Base-by-base conservation (phyloP, 2,329 filamentous ascomycete genomes). In the Fusarium anthophilum region DNA sequence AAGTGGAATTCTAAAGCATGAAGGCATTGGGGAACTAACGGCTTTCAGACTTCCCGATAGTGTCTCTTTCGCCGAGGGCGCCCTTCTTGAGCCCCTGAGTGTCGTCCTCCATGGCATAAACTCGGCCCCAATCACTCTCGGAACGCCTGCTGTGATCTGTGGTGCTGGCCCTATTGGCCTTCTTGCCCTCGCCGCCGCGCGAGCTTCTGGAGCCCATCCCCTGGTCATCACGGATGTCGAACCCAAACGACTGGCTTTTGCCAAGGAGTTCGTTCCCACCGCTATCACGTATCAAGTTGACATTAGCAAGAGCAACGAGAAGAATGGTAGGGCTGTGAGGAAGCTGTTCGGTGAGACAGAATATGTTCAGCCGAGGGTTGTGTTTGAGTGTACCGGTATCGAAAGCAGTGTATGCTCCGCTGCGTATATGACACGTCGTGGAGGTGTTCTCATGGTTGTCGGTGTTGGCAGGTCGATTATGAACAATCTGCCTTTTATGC, bases 401-500 rank as follows among this genome's bases (percentile, higher is more conserved):
- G 90, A 93, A 80, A 90, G 86, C 75, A 91, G 89, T 75, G 84
- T 92, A 14, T 83, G 86, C 68, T 91, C 89, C 8, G 90, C 89
- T 3, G 86, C 86, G 11, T 92, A 86, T 69, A 84, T 86, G 14
- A 89, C 86, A 10, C 83, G 90, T 24, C 83, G 89, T 61, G 90
- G 90, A 10, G 91, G 91, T 1, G 85, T 85, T 1, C 82, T 92
- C 26, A 89, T 91, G 82, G 89, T 91, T 3, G 90, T 93, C 69
- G 91, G 91, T 1, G 91, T 92, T 26, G 90, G 90, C 4, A 87
- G 83, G 70, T 82, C 86, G 32, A 83, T 88, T 13, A 91, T 92
- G 88, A 90, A 92, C 70, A 91, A 92, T 69, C 73, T 91, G 32
- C 90, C 90, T 0, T 92, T 92, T 70, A 92, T 92, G 90, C 89